Conservation (phyloP, 2,329 filamentous ascomycete species). For the Grosmannia clavigera region DNA sequence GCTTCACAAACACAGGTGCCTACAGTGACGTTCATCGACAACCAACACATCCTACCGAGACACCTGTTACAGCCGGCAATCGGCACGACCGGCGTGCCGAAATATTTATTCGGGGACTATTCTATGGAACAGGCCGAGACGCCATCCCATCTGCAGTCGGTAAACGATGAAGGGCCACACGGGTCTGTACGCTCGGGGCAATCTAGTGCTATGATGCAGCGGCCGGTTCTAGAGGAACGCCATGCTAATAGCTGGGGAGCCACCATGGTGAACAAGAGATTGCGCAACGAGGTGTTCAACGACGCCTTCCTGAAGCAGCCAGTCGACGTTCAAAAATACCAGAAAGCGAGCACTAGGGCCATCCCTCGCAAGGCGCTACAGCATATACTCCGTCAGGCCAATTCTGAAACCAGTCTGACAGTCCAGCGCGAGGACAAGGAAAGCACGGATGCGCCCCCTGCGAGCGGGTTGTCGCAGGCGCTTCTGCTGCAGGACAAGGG, state of each 20-base stretch:
- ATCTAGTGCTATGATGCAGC: background rate
- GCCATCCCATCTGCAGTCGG: background rate
- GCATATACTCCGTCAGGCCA: conserved; percentile 30
- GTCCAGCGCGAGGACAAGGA: conserved; percentile 5
- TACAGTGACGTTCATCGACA: conserved; percentile 88
- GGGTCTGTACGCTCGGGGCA: background rate
- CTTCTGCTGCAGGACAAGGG: conserved; percentile 6
- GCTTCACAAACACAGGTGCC: conserved; percentile 55
- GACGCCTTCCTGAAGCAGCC: conserved; percentile 81
- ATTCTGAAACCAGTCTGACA: conserved; percentile 29
- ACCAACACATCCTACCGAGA: conserved; percentile 81
- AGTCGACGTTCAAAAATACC: conserved; percentile 68
- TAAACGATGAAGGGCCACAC: background rate
- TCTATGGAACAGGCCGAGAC: background rate
- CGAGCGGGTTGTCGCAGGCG: background rate
- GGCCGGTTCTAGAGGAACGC: conserved; percentile 39
- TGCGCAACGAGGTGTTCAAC: conserved; percentile 84
- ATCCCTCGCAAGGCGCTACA: conserved; percentile 43
- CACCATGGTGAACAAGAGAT: conserved; percentile 75
- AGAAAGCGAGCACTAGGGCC: conserved; percentile 55
- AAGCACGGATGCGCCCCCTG: background rate
- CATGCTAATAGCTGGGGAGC: conserved; percentile 70
- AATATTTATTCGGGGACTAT: background rate
- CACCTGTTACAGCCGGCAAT: conserved; percentile 58
- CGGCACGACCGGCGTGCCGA: background rate